Conservation (phyloP, 768 basidiomycete genomes). For the Leccinum subgranulosum region DNA sequence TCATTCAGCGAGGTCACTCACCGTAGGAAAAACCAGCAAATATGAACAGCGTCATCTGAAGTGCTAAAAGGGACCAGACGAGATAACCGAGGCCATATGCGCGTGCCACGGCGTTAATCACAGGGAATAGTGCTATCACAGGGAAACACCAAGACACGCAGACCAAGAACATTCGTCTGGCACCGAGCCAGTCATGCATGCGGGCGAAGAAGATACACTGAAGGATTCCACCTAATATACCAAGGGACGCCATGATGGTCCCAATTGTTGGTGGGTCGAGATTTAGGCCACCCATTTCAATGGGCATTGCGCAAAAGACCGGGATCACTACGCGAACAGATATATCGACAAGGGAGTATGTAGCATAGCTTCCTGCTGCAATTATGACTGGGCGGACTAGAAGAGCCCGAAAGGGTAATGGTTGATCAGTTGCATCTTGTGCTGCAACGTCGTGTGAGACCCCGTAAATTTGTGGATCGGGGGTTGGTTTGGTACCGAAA, state of each 20-base stretch:
- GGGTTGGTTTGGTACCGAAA: constrained; percentile 5
- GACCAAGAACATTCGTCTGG: constrained; percentile 52
- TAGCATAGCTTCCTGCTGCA: constrained; percentile 58
- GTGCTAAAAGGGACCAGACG: constrained; percentile 49
- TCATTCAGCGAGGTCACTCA: constrained; percentile 27
- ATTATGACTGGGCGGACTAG: constrained; percentile 51
- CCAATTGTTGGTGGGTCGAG: constrained; percentile 32
- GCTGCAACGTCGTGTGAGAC: background rate
- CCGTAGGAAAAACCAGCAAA: constrained; percentile 52
- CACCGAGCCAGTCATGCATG: constrained; percentile 54
- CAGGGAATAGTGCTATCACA: constrained; percentile 41
- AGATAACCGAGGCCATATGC: constrained; percentile 35
- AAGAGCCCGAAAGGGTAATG: constrained; percentile 46
- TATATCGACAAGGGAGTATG: constrained; percentile 61
- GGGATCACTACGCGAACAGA: constrained; percentile 46
- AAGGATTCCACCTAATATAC: constrained; percentile 38
- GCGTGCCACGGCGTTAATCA: constrained; percentile 37
- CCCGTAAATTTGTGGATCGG: background rate
- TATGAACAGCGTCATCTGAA: constrained; percentile 47
- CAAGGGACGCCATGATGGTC: constrained; percentile 20
- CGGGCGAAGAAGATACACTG: constrained; percentile 61
- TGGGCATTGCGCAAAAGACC: constrained; percentile 30
- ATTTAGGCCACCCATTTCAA: constrained; percentile 29
- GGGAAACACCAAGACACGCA: constrained; percentile 50
- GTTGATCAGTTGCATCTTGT: constrained; percentile 9